Percentiles rank a stretch among this genome's conserved stretches.
Conservation (phyloP, 2,329 filamentous ascomycete genomes). For the Claviceps sp. region DNA sequence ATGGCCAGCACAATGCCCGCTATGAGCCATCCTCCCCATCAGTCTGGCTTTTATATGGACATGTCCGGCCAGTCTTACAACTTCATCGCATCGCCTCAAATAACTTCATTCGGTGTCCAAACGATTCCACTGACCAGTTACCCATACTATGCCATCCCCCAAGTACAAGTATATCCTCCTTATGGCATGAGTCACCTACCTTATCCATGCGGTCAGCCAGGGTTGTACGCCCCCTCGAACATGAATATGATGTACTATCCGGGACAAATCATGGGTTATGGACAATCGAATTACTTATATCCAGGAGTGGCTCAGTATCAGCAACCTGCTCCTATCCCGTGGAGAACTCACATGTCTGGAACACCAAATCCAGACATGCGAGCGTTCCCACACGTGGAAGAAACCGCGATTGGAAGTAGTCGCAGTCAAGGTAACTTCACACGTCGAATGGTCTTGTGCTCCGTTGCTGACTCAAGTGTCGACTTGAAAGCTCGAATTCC, state of each 20-base stretch:
- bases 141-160: constrained; percentile 34
- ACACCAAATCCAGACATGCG: constrained; percentile 7
- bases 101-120: constrained; percentile 28
- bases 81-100: constrained; percentile 21
- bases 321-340: constrained; percentile 18
- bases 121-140: constrained; percentile 26
- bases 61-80: constrained; percentile 19
- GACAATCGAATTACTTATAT: constrained; percentile 34
- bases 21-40: constrained; percentile 21
- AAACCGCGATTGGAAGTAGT: not conserved
- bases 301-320: constrained; percentile 24
- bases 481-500: constrained; percentile 6
- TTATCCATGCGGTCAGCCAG: constrained; percentile 21
- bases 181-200: constrained; percentile 27
- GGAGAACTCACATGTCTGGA: constrained; percentile 22
- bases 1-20: constrained; percentile 33
- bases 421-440: constrained; percentile 12
- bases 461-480: not conserved
- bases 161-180: constrained; percentile 31
- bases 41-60: constrained; percentile 21
- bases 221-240: constrained; percentile 23
- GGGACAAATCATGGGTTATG: constrained; percentile 27
- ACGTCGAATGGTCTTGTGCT: not conserved
- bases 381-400: constrained; percentile 7
- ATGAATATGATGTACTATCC: constrained; percentile 31